These are phyloP conservation scores for Neurospora tetraspora DNA, from an alignment of 495 filamentous ascomycete species.

Conservation along the genomic window DNA sequence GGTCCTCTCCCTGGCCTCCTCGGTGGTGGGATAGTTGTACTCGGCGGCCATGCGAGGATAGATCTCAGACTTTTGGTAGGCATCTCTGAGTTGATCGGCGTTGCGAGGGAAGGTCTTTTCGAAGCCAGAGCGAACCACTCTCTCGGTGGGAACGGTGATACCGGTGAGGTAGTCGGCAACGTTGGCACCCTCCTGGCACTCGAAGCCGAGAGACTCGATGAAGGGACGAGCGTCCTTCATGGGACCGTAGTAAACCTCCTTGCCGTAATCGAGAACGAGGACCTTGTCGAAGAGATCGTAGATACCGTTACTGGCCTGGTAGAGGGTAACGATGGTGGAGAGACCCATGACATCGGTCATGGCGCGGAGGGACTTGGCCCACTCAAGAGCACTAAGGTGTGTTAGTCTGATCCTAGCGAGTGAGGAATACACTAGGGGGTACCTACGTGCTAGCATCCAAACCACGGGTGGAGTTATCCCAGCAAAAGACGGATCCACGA, in stretches of 20 bases:
- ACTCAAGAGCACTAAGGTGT: conserved; percentile 35
- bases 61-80: conserved; percentile 32
- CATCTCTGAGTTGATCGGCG: conserved; percentile 28
- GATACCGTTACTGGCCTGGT: conserved; percentile 61
- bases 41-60: conserved; percentile 30
- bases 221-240: conserved; percentile 42
- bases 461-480: conserved; percentile 44
- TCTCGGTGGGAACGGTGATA: conserved; percentile 17
- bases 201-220: conserved; percentile 43
- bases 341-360: conserved; percentile 46
- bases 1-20: conserved; percentile 34
- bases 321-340: conserved; percentile 55
- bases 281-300: conserved; percentile 57
- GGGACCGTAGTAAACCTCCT: conserved; percentile 53
- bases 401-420: not conserved
- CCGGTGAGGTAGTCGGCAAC: conserved; percentile 54
- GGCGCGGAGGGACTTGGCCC: conserved; percentile 34
- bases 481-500: conserved; percentile 29
- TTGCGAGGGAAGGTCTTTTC: conserved; percentile 38
- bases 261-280: conserved; percentile 51
- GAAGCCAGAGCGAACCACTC: conserved; percentile 12
- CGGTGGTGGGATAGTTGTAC: conserved; percentile 39
- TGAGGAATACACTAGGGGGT: not conserved
- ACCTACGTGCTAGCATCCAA: conserved; percentile 30
- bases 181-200: conserved; percentile 40